Conservation (phyloP, 768 basidiomycete species). For the Dentipellis fragilis region DNA sequence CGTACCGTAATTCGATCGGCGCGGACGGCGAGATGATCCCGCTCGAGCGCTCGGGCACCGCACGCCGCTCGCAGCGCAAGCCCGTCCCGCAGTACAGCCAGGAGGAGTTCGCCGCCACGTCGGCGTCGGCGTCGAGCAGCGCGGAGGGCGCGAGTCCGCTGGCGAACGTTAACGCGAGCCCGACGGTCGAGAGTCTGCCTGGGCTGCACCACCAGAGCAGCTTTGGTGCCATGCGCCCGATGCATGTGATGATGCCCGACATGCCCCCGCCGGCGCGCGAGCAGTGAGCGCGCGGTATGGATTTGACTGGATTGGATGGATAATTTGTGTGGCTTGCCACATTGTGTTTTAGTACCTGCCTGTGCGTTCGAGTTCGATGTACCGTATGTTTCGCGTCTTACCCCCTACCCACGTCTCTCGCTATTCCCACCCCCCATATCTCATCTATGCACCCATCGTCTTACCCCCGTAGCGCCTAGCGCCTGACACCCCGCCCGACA, state of each 20-base stretch:
- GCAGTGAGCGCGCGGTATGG: neutral
- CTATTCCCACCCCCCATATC: no score
- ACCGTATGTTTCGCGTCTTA: no score
- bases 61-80: conserved; percentile 7
- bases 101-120: neutral
- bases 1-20: neutral
- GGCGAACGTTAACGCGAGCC: conserved; percentile 10
- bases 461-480: no score
- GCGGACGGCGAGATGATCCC: conserved; percentile 4
- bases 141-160: neutral
- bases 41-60: conserved; percentile 5
- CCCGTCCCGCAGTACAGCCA: conserved; percentile 12
- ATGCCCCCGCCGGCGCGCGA: conserved; percentile 13
- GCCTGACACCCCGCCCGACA: no score
- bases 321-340: no score
- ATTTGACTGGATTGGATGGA: neutral
- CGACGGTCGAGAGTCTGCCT: conserved; percentile 13
- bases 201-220: conserved; percentile 21
- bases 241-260: conserved; percentile 22
- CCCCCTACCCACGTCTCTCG: no score
- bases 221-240: conserved; percentile 19
- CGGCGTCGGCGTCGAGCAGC: neutral
- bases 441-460: no score
- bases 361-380: no score
- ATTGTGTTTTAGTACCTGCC: no score